Conservation (phyloP, 2,329 filamentous ascomycete species). For the Dothistroma septosporum region DNA sequence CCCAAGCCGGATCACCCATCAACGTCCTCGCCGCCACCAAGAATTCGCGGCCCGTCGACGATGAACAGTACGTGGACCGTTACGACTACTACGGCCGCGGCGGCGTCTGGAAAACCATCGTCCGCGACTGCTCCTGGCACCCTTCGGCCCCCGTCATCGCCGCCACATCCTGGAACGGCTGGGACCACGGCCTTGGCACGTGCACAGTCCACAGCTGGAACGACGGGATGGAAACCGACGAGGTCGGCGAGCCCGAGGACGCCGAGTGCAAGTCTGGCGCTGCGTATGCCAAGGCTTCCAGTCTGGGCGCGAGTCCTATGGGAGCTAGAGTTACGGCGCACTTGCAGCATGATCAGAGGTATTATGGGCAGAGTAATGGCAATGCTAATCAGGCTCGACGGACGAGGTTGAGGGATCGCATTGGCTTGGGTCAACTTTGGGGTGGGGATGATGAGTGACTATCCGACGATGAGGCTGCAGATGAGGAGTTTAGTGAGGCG, state of each 20-base stretch:
- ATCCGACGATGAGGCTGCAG: constrained; percentile 9
- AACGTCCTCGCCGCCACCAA: constrained; percentile 70
- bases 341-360: constrained; percentile 48
- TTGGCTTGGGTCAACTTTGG: constrained; percentile 28
- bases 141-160: constrained; percentile 76
- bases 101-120: constrained; percentile 67
- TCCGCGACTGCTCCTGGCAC: constrained; percentile 88
- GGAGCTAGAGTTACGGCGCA: constrained; percentile 59
- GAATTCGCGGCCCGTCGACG: constrained; percentile 54
- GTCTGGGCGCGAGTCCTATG: constrained; percentile 40
- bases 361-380: constrained; percentile 31
- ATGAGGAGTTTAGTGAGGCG: constrained; percentile 7
- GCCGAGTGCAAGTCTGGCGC: constrained; percentile 15
- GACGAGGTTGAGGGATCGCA: constrained; percentile 24
- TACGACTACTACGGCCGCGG: constrained; percentile 57
- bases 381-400: constrained; percentile 6
- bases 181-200: constrained; percentile 67
- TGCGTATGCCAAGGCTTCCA: constrained; percentile 32
- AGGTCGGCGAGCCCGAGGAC: constrained; percentile 51
- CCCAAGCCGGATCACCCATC: constrained; percentile 64
- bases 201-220: constrained; percentile 77
- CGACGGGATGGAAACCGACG: constrained; percentile 53
- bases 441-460: constrained; percentile 26
- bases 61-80: constrained; percentile 51
- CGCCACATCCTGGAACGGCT: constrained; percentile 82